Base-by-base conservation (phyloP, 345 rosid genomes). In the Gossypium anomalum region DNA sequence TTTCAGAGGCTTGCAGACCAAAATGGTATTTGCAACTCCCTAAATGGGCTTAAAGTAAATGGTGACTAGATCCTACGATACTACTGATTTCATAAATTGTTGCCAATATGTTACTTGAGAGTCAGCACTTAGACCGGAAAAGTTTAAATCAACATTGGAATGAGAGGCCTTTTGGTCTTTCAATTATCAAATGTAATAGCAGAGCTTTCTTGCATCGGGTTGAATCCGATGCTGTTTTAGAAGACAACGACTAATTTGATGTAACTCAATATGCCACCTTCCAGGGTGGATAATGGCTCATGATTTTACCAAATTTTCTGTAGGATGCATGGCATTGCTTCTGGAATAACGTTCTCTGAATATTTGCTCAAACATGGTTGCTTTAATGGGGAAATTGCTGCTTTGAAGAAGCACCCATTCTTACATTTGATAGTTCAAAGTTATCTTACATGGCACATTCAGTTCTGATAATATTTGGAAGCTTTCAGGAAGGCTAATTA, bases 1-100 rank as follows among this genome's bases (percentile, higher is more conserved):
- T 77, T 93, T 77, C 94, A 91, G 72, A 87, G 78, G 83, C 86
- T 90, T 11, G 89, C 87, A 49, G 78, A 78, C 67, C 65, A 75
- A 73, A 84, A 85, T 71, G 80, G 89, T 58, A 74, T 82, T 10
- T 62, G 70, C 57, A 62, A 79, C 72, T 67, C 84, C 44, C 47
- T 79, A 19, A 87, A 79, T 51, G 76, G 84, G 75, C 79, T 81
- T 64, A 77, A 78, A 83, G 82, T 82, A 61, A 79, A 75, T 49
- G 81, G 79, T 38, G 74, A 77, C 22, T 79, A 76, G 82, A 61
- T 51, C 20, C 70, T 69, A 19, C 69, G 48, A 22, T 15, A 65
- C 67, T 22, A 76, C 78, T 78, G 76, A 85, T 57, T 64, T 20
- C 60, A 44, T 63, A 72, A 47, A 22, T 56, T 56, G 67, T 57